These are phyloP conservation scores for Pyricularia sp. DNA, from an alignment of 2,329 filamentous ascomycete species.

Conservation along the genomic window DNA sequence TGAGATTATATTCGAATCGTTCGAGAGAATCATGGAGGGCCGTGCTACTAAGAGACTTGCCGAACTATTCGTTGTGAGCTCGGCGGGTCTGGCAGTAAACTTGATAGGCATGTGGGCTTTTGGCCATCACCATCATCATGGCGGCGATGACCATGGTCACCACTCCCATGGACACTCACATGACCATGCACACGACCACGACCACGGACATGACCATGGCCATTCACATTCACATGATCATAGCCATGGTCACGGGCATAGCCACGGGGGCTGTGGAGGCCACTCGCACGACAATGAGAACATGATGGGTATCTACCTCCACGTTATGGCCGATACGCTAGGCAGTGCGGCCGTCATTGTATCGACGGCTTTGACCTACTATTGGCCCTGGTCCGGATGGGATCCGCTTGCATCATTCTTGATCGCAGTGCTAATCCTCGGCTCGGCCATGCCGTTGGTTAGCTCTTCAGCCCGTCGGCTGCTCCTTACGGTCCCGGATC, in stretches of 20 bases:
- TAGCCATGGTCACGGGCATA: slow-evolving; percentile 19
- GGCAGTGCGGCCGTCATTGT: slow-evolving; percentile 91
- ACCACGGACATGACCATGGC: slow-evolving; percentile 19
- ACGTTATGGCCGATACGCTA: slow-evolving; percentile 89
- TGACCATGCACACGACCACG: slow-evolving; percentile 19
- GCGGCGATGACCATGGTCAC: slow-evolving; percentile 24
- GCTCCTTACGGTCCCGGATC: slow-evolving; percentile 74
- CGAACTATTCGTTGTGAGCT: slow-evolving; percentile 83
- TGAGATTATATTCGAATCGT: slow-evolving; percentile 91
- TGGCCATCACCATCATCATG: slow-evolving; percentile 52
- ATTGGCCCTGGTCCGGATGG: slow-evolving; percentile 86
- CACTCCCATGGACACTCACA: slow-evolving; percentile 29
- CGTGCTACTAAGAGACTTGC: slow-evolving; percentile 74
- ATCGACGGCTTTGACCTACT: slow-evolving; percentile 79
- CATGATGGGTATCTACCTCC: slow-evolving; percentile 94
- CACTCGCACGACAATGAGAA: slow-evolving; percentile 84
- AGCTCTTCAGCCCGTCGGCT: slow-evolving; percentile 74
- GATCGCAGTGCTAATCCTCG: slow-evolving; percentile 86
- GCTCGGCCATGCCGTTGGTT: slow-evolving; percentile 84
- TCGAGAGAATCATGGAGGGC: slow-evolving; percentile 77
- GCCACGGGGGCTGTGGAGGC: slow-evolving; percentile 13
- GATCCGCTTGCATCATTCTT: slow-evolving; percentile 90
- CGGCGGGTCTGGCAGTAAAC: slow-evolving; percentile 80
- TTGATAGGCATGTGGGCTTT: slow-evolving; percentile 87
- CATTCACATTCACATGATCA: slow-evolving; percentile 21